A percentile compares a stretch with the other conserved stretches of the same genome.
Evolutionary conservation across 345 rosid species (phyloP).

Genomic region (Eutrema japonicum): DNA sequence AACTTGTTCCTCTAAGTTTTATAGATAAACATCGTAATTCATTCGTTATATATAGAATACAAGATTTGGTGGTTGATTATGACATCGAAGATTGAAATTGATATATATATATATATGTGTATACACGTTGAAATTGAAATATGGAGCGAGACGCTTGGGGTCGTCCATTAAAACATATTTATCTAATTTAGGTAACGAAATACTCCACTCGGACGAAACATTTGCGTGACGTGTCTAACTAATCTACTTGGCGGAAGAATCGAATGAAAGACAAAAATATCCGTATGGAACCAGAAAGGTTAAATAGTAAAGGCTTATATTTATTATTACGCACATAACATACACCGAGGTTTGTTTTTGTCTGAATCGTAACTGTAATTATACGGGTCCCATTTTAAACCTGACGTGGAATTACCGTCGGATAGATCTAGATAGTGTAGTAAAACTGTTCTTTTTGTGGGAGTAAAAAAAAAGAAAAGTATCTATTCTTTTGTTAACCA

Average conservation of each 20-base stretch:
- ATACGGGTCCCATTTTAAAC: slow-evolving; percentile 12
- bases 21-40: slow-evolving; percentile 37
- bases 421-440: too few species aligned
- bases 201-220: slow-evolving; percentile 22
- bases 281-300: slow-evolving; percentile 22
- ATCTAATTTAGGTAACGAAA: slow-evolving; percentile 6
- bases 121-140: not conserved
- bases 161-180: slow-evolving; percentile 1
- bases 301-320: slow-evolving; percentile 7
- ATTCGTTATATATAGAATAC: slow-evolving; percentile 12
- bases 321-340: slow-evolving; percentile 5
- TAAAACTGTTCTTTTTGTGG: too few species aligned
- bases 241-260: too few species aligned
- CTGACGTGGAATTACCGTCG: not conserved
- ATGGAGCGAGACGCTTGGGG: slow-evolving; percentile 12
- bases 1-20: not conserved
- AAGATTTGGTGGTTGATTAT: slow-evolving; percentile 39
- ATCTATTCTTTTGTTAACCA: too few species aligned
- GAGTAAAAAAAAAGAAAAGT: too few species aligned
- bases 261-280: slow-evolving; percentile 36
- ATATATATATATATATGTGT: not conserved
- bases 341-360: not conserved
- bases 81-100: slow-evolving; percentile 20
- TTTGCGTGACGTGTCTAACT: too few species aligned
- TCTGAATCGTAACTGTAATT: slow-evolving; percentile 15